These are phyloP conservation scores for Colletotrichum sp. DNA, from an alignment of 2,329 filamentous ascomycete species.

Conservation along the genomic window DNA sequence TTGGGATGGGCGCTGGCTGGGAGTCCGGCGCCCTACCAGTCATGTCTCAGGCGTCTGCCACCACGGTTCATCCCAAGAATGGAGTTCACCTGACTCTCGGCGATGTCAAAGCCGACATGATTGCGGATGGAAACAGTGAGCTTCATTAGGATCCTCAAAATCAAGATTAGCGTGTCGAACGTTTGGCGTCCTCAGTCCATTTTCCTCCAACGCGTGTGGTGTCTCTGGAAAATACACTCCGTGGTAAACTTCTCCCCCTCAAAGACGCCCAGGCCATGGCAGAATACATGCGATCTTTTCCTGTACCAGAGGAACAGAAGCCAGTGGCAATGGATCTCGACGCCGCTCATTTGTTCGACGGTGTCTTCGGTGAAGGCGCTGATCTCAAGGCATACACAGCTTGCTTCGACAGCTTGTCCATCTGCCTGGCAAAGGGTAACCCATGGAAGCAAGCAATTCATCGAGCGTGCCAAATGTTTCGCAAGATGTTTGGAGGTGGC, in stretches of 20 bases:
- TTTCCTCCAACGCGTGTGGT: background rate
- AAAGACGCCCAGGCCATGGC: background rate
- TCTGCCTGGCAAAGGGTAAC: background rate
- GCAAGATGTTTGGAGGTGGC: background rate
- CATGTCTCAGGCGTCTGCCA: background rate
- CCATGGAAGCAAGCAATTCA: background rate
- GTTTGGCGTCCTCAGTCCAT: accelerated
- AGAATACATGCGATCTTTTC: accelerated
- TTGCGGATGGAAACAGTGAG: background rate
- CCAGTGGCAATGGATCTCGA: background rate
- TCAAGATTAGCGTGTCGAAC: accelerated
- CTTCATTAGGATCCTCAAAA: accelerated
- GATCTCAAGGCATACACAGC: background rate
- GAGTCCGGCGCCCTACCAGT: background rate
- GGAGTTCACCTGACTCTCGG: background rate
- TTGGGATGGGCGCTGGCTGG: too few relatives aligned
- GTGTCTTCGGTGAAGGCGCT: background rate
- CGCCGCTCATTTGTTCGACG: background rate
- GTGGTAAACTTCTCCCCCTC: background rate
- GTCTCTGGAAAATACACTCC: background rate
- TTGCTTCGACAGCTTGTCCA: background rate
- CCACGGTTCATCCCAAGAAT: background rate
- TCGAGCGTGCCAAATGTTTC: background rate
- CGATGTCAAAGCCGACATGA: background rate
- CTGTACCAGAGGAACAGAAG: background rate